Percentiles rank a stretch among this genome's conserved stretches.
Evolutionary conservation across 2,329 filamentous ascomycete species (phyloP).

Genomic region (Paradendryphiella salina): DNA sequence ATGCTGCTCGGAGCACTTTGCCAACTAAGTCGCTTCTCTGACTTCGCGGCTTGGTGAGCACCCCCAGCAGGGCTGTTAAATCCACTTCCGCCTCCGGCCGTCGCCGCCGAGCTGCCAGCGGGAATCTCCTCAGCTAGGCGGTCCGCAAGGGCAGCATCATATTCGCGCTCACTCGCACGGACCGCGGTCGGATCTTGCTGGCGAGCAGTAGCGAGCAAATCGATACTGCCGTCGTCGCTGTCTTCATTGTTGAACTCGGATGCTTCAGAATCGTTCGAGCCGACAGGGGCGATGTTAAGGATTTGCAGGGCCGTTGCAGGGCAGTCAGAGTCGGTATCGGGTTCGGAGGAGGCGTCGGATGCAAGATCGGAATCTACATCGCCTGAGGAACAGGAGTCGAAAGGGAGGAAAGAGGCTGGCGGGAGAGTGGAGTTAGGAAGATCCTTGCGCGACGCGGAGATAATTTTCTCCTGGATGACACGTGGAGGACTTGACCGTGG

Average conservation of each 20-base stretch:
- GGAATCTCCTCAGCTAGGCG: constrained; percentile 55
- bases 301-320: constrained; percentile 35
- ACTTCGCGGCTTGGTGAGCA: neutral
- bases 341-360: constrained; percentile 43
- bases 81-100: constrained; percentile 54
- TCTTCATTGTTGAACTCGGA: constrained; percentile 31
- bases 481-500: constrained; percentile 13
- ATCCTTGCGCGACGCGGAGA: constrained; percentile 70
- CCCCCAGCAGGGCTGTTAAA: constrained; percentile 47
- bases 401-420: constrained; percentile 50
- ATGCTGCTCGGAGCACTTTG: constrained; percentile 21
- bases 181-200: constrained; percentile 50
- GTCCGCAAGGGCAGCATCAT: constrained; percentile 53
- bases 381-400: constrained; percentile 43
- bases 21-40: neutral
- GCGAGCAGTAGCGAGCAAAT: constrained; percentile 52
- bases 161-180: constrained; percentile 50
- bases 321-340: constrained; percentile 18
- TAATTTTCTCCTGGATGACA: constrained; percentile 65
- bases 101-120: constrained; percentile 54
- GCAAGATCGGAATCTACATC: constrained; percentile 45
- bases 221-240: constrained; percentile 47
- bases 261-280: constrained; percentile 8
- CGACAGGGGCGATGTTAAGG: constrained; percentile 30
- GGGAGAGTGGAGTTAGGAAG: constrained; percentile 51